Base-by-base conservation (phyloP, 495 filamentous ascomycete genomes). In the Aspergillus olivimuriae region DNA sequence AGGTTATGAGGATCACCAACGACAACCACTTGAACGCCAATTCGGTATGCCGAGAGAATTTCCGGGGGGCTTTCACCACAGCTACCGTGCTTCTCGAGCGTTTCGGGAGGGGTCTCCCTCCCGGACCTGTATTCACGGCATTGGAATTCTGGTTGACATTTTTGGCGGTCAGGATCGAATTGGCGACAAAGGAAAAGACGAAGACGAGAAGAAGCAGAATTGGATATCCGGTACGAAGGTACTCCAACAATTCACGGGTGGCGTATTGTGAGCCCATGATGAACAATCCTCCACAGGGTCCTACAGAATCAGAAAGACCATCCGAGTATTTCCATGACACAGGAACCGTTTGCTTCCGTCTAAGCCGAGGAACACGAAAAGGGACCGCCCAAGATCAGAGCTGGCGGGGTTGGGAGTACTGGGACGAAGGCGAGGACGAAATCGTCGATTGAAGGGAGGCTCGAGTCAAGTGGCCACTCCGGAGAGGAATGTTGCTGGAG, bases 41-140 rank as follows among this genome's bases (percentile, higher is more conserved):
- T 56, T 81, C 84, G 48, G 78, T 70, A 15, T 68, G 66, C 1
- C 63, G 73, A 18, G 76, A 81, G 59, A 87, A 77, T 20, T 70
- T 69, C 47, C 72, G 67, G 0, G 51, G 26, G 9, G 49, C 32
- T 53, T 63, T 62, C 19, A 51, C 48, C 41, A 61, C 56, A 38
- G 62, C 46, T 41, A 61, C 57, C 30, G 56, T 53, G 54, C 61
- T 68, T 58, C 68, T 63, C 53, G 59, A 56, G 40, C 71, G 68
- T 48, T 72, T 72, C 23, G 89, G 87, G 17, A 94, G 68, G 12
- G 86, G 86, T 57, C 89, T 87, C 40, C 89, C 89, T 26, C 85
- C 87, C 0, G 88, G 89, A 11, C 89, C 87, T 4, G 66, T 67
- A 22, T 51, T 57, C 33, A 53, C 52, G 22, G 54, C 57, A 36